Evolutionary conservation across 441 rosid genomes (phyloP).

Genomic region (Biscutella auriculata): DNA sequence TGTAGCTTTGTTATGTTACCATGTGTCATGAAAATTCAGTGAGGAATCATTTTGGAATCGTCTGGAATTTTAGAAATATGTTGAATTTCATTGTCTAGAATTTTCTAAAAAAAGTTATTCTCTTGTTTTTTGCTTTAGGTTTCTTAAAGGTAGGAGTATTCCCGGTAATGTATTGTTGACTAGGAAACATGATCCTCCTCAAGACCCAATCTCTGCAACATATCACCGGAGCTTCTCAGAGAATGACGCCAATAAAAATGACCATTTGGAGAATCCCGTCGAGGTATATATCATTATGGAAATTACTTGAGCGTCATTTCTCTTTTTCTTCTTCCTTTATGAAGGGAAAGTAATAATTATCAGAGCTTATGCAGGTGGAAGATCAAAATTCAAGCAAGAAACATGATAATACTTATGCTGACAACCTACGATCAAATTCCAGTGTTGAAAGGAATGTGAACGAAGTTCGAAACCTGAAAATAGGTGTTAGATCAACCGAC

Average conservation of each 20-base stretch:
- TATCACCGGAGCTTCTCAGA: slow-evolving; percentile 66
- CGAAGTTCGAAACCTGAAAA: slow-evolving; percentile 41
- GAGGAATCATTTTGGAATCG: not conserved
- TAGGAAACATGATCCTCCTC: slow-evolving; percentile 59
- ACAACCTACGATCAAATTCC: slow-evolving; percentile 41
- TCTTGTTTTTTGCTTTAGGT: slow-evolving; percentile 20
- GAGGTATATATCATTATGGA: slow-evolving; percentile 43
- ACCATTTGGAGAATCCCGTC: slow-evolving; percentile 32
- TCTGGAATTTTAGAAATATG: not conserved
- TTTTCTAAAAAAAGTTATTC: too few relatives aligned
- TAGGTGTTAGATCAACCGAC: slow-evolving; percentile 82
- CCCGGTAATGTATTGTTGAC: slow-evolving; percentile 80
- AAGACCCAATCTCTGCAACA: slow-evolving; percentile 41
- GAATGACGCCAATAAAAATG: slow-evolving; percentile 59
- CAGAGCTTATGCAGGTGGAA: slow-evolving; percentile 37
- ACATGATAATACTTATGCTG: slow-evolving; percentile 27
- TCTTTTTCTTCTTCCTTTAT: not conserved
- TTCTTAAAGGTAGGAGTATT: slow-evolving; percentile 87
- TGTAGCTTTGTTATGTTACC: not conserved
- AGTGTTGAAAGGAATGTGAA: slow-evolving; percentile 33
- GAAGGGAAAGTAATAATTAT: not conserved
- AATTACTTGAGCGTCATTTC: not conserved
- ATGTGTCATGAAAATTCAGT: not conserved
- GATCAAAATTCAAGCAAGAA: slow-evolving; percentile 29
- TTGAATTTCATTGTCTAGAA: not conserved